phyloP scores from a whole-genome alignment of 1,284 basidiomycete genomes.

The Puccinia horiana region DNA sequence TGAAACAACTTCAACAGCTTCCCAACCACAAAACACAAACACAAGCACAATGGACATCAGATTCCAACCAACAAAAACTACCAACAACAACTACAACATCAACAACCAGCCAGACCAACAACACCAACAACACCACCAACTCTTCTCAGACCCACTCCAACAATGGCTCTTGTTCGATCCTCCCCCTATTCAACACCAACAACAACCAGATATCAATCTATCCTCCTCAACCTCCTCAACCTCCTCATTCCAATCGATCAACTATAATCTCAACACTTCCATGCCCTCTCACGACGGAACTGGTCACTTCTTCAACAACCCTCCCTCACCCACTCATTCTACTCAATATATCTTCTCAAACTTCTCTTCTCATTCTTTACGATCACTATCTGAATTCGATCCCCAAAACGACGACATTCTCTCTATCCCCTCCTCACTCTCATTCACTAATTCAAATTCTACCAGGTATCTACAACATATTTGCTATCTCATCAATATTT shows the following conservation, averaged over 20 bases:
- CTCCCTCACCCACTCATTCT: background rate
- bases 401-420: constrained; percentile 1
- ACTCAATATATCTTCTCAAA: background rate
- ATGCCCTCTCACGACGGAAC: constrained; percentile 5
- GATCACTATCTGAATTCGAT: background rate
- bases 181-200: background rate
- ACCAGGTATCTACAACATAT: background rate
- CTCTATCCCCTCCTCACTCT: constrained; percentile 25
- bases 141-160: constrained; percentile 1
- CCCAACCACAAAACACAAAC: too few relatives aligned
- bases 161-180: constrained; percentile 15
- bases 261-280: background rate
- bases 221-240: background rate
- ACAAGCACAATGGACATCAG: too few relatives aligned
- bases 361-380: background rate
- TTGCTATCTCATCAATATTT: background rate
- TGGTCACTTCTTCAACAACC: background rate
- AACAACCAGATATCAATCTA: background rate
- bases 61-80: too few relatives aligned
- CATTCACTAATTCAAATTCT: background rate
- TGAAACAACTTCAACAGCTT: too few relatives aligned
- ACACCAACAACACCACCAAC: background rate
- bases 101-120: background rate
- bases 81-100: too few relatives aligned
- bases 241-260: constrained; percentile 12